Evolutionary conservation across 306 rosid species (phyloP).

Genomic region (Neltuma alba): DNA sequence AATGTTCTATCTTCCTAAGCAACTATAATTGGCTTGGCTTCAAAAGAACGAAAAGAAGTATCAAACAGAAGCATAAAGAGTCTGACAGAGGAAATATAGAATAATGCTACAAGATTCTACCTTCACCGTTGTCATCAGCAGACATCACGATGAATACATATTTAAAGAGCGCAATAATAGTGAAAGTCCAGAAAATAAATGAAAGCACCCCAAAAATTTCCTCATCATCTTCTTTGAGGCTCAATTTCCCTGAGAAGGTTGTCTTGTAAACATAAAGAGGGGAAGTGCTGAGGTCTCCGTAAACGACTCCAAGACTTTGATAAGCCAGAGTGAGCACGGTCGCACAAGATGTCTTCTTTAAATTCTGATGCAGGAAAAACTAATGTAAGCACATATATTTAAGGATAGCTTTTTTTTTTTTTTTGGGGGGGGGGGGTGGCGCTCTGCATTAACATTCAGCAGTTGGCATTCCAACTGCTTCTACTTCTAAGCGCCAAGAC

Average conservation of each 20-base stretch:
- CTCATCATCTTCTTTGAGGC: conserved; percentile 67
- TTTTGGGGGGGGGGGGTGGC: too few species aligned
- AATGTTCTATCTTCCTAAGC: conserved; percentile 7
- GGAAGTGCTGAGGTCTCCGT: conserved; percentile 77
- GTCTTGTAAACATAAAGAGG: conserved; percentile 83
- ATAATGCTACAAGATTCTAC: conserved; percentile 42
- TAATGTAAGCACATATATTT: conserved; percentile 13
- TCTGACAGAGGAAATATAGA: background rate
- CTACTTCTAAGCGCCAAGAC: background rate
- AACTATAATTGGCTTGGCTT: conserved; percentile 23
- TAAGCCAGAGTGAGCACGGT: conserved; percentile 68
- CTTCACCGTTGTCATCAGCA: conserved; percentile 86
- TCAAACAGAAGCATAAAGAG: conserved; percentile 20
- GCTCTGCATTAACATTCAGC: too few species aligned
- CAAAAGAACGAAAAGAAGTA: background rate
- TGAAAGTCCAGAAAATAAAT: conserved; percentile 76
- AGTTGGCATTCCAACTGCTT: conserved; percentile 15
- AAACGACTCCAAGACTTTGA: conserved; percentile 82
- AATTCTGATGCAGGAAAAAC: conserved; percentile 50
- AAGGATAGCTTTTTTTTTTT: too few species aligned
- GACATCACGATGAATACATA: conserved; percentile 67
- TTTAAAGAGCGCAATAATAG: conserved; percentile 69
- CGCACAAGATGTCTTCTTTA: conserved; percentile 56
- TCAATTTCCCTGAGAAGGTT: conserved; percentile 74
- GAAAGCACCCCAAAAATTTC: conserved; percentile 78